Base-by-base conservation (phyloP, 306 rosid species). In the Trifolium repens region DNA sequence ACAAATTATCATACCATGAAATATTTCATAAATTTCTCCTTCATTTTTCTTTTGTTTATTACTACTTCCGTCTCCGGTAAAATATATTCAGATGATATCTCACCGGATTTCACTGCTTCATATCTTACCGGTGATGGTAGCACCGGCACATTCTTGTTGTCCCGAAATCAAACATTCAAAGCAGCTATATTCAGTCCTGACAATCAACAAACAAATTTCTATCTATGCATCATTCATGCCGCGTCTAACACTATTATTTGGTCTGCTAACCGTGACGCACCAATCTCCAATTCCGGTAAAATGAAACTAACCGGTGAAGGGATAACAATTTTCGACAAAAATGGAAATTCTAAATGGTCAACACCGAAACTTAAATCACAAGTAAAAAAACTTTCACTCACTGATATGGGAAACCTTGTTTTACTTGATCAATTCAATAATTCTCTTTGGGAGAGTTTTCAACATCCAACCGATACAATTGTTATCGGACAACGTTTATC, bases 401-500 rank as follows among this genome's bases (percentile, higher is more conserved):
- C 83, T 54, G 97, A 94, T 62, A 66, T 76, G 72, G 98, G 98
- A 44, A 94, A 91, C 50, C 94, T 94, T 46, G 63, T 91, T 52
- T 83, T 94, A 53, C 87, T 88, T 67, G 97, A 90, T 78, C 72
- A 61, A 27, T 83, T 71, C 74, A 94, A 91, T 71, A 78, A 16
- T 47, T 90, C 96, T 75, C 88, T 94, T 35, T 94, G 98, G 98
- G 98, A 94, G 76, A 94, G 97, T 81, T 94, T 94, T 74, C 79
- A 72, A 4, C 2, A 89, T 79, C 96, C 98, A 46, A 94, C 97
- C 0, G 98, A 94, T 79, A 90, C 96, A n/a, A 76, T 90, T 79
- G 97, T 94, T 46, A 75, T 84, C 15, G 96, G 97, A 64, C 98
- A 94, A 37, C 71, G 19, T 19, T 79, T 94, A 62, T 83, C 84